Percentiles rank a stretch among this genome's conserved stretches.
Evolutionary conservation across 2,329 filamentous ascomycete genomes (phyloP).

Genomic region (Paecilomyces sp.): DNA sequence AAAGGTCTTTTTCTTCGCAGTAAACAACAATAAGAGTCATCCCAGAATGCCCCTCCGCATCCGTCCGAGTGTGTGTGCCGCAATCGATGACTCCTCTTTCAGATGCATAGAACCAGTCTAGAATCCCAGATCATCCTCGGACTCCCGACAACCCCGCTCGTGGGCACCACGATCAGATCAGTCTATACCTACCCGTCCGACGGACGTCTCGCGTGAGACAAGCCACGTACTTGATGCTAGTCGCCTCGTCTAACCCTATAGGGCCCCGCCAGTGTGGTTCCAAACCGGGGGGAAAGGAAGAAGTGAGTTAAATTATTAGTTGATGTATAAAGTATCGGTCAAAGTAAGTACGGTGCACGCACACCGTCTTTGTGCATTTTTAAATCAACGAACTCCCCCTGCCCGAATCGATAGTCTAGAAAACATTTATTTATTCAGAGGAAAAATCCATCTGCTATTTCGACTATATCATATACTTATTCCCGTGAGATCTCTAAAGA

Average conservation of each 20-base stretch:
- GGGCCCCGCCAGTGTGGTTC: neutral
- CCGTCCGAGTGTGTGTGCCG: neutral
- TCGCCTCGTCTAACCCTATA: neutral
- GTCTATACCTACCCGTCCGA: neutral
- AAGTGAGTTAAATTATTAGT: too few relatives aligned
- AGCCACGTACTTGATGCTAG: neutral
- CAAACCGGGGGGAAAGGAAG: neutral
- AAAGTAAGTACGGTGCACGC: neutral
- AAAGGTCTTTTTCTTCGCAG: neutral
- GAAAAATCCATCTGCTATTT: neutral
- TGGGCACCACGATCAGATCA: neutral
- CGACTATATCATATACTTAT: too few relatives aligned
- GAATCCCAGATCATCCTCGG: neutral
- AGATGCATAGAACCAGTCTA: neutral
- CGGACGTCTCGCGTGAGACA: neutral
- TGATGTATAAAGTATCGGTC: neutral
- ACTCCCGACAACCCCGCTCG: neutral
- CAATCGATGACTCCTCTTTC: neutral
- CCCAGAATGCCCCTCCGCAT: neutral
- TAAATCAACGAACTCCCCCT: too few relatives aligned
- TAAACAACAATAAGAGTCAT: neutral
- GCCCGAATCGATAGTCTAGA: neutral
- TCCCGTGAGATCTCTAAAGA: neutral
- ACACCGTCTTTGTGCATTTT: neutral
- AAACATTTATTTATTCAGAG: neutral